phyloP scores from a whole-genome alignment of 108 stramenopile genomes.

The Conticribra weissflogii region DNA sequence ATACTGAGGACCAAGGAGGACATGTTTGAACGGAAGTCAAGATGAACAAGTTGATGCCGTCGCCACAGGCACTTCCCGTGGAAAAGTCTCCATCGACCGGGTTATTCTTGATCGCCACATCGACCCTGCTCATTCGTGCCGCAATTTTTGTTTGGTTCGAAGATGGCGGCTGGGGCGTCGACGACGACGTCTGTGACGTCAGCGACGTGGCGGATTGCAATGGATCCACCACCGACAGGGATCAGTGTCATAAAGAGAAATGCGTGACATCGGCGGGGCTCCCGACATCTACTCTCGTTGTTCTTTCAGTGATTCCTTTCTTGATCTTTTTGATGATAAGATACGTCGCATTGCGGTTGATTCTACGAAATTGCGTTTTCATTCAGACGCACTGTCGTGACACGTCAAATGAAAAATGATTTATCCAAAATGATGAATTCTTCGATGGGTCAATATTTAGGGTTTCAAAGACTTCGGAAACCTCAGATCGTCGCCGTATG shows the following conservation, averaged over 20 bases:
- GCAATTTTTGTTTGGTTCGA: not conserved
- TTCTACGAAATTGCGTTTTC: conserved; percentile 25
- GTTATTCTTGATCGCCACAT: not conserved
- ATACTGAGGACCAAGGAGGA: no score
- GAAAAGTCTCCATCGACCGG: not conserved
- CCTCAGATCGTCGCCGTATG: no score
- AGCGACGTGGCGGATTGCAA: not conserved
- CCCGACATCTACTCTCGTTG: conserved; percentile 7
- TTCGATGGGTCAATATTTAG: no score
- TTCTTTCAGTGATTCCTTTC: conserved; percentile 21
- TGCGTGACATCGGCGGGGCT: not conserved
- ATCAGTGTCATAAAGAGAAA: not conserved
- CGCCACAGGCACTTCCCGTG: not conserved
- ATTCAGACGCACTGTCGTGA: no score
- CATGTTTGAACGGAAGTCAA: not conserved
- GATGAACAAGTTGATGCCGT: not conserved
- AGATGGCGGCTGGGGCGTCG: not conserved
- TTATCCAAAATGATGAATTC: no score
- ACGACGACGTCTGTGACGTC: not conserved
- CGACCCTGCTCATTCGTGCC: not conserved
- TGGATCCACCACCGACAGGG: no score
- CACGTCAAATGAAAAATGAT: no score
- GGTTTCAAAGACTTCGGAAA: no score
- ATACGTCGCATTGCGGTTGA: conserved; percentile 33
- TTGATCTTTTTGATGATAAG: conserved; percentile 31